Evolutionary conservation across 1,284 basidiomycete species (phyloP).

Genomic region (Polyporus tsugae): DNA sequence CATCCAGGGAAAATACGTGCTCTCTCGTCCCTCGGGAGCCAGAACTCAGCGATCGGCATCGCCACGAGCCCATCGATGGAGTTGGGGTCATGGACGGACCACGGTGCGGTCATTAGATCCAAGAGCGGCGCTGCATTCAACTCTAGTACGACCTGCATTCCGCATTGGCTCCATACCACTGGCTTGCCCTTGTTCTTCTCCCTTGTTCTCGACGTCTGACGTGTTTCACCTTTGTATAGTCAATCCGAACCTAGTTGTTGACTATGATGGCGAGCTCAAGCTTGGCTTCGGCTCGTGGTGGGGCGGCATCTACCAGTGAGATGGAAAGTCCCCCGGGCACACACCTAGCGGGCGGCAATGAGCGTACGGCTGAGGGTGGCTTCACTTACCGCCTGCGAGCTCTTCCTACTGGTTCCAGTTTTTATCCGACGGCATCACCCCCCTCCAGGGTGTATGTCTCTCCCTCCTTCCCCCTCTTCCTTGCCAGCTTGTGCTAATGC

Average conservation of each 20-base stretch:
- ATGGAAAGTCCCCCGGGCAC: slow-evolving; percentile 6
- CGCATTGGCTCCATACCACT: background rate
- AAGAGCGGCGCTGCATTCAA: background rate
- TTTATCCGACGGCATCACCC: slow-evolving; percentile 22
- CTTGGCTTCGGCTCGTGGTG: slow-evolving; percentile 24
- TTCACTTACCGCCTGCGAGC: slow-evolving; percentile 8
- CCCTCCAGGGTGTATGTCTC: slow-evolving; percentile 8
- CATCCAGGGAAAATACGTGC: slow-evolving; percentile 26
- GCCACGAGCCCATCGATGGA: slow-evolving; percentile 44
- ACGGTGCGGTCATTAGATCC: slow-evolving; percentile 36
- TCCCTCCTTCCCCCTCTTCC: background rate
- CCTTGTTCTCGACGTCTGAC: background rate
- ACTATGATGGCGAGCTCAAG: background rate
- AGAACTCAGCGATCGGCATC: slow-evolving; percentile 45
- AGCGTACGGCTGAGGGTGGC: slow-evolving; percentile 11
- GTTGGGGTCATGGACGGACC: slow-evolving; percentile 45
- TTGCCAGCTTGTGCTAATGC: background rate
- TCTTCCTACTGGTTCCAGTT: slow-evolving; percentile 13
- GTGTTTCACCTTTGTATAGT: background rate
- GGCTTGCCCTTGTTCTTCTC: background rate
- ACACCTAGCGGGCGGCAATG: slow-evolving; percentile 11
- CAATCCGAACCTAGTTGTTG: background rate
- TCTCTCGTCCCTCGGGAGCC: slow-evolving; percentile 44
- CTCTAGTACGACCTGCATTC: background rate
- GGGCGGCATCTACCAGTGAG: slow-evolving; percentile 16